Evolutionary conservation across 192 early-diverging fungal species (phyloP), one percentile per base, ranked within the genome.

Genomic region (Backusella morwellensis): DNA sequence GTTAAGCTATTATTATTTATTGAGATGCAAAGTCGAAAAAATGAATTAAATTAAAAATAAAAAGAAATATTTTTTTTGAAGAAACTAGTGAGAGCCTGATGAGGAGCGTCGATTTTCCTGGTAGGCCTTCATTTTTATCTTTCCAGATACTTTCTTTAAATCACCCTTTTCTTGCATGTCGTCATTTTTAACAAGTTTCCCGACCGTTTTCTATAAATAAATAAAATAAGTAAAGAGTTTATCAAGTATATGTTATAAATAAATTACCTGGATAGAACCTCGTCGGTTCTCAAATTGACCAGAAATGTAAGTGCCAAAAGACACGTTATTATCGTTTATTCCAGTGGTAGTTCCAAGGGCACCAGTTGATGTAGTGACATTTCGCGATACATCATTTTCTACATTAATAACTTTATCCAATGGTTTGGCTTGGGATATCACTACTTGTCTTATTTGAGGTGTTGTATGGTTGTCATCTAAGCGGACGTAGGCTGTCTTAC

Each of bases 91-190:
- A 63, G 56, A 63, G 21, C 19, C 21, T n/a, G 54, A 26, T 56
- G 54, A 56, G 3, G 23, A 63, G 56, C 56, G 56, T 29, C 56
- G 56, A n/a, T 63, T 63, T 9, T 63, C 56, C 56, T 63, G 56
- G 9, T 63, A 63, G 4, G 56, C 56, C 56, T 63, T 63, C 1
- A 63, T 63, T 29, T 63, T 63, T 63, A 63, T 63, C 56, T 63
- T 63, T 63, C 56, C 56, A 29, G 56, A 63, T 63, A 63, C 56
- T 63, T 63, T 63, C 23, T 63, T 63, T 23, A 63, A 63, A 63
- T 63, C 56, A 63, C 56, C 56, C 56, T 63, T 63, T 29, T 63
- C 56, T 29, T 63, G 21, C 56, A 63, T 26, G 3, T 23, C 21
- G 14, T 63, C 56, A 63, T 63, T 63, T 29, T 63, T 63, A 63